Percentiles rank a stretch among this genome's conserved stretches.
These are phyloP conservation scores for Toxicodendron radicans DNA, from an alignment of 345 rosid genomes.

Conservation along the genomic window DNA sequence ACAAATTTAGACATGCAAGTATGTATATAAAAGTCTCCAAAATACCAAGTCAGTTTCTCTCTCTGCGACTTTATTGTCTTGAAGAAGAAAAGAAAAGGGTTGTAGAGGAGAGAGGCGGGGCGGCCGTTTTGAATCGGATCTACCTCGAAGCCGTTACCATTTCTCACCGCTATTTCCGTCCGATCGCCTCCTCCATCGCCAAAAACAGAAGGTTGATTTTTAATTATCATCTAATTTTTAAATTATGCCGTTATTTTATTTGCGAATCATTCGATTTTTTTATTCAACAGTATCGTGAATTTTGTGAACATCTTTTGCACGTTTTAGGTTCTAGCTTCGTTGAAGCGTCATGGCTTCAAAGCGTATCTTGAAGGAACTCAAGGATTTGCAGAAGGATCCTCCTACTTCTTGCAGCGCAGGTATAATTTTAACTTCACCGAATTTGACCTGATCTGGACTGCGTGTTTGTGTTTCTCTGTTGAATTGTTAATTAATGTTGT, in stretches of 20 bases:
- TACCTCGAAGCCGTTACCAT: conserved; percentile 11
- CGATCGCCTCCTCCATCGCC: conserved; percentile 7
- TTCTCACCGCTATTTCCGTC: conserved; percentile 12
- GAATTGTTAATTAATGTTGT: neutral
- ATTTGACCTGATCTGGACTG: neutral
- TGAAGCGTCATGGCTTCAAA: conserved; percentile 42
- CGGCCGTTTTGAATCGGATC: conserved; percentile 1
- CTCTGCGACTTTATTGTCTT: too few species aligned
- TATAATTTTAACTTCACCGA: neutral
- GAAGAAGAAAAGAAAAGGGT: neutral
- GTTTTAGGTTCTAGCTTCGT: neutral
- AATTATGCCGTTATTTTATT: too few species aligned
- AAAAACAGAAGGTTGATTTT: neutral
- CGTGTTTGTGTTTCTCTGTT: too few species aligned
- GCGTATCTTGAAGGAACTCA: conserved; percentile 50
- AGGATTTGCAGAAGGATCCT: conserved; percentile 52
- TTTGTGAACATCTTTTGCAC: neutral
- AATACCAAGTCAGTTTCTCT: too few species aligned
- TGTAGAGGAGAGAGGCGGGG: conserved; percentile 1
- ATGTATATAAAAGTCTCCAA: too few species aligned
- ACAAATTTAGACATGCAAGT: too few species aligned
- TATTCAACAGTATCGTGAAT: too few species aligned
- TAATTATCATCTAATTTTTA: neutral
- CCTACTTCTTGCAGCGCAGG: conserved; percentile 55
- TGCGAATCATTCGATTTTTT: too few species aligned